These are phyloP conservation scores for Exutisphaerella laricina DNA, from an alignment of 2,329 filamentous ascomycete genomes.

Conservation along the genomic window DNA sequence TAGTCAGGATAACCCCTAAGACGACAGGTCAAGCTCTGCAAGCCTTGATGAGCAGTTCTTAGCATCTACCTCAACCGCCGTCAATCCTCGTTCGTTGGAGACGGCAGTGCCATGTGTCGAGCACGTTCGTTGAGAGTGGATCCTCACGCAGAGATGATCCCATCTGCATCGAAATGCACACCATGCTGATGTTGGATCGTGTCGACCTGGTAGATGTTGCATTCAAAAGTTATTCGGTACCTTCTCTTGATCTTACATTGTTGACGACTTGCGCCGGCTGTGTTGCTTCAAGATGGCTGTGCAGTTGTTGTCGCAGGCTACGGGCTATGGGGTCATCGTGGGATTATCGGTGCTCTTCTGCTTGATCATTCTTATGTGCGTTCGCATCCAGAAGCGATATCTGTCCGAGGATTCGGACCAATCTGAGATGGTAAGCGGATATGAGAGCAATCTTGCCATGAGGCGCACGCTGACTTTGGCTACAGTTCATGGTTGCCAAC, in stretches of 20 bases:
- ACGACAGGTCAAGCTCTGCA: constrained; percentile 7
- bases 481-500: constrained; percentile 35
- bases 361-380: constrained; percentile 43
- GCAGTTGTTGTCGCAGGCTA: constrained; percentile 26
- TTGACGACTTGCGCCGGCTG: neutral
- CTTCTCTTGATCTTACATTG: neutral
- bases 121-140: constrained; percentile 5
- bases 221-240: neutral
- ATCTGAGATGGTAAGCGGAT: constrained; percentile 36
- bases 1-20: constrained; percentile 6
- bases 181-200: constrained; percentile 5
- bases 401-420: constrained; percentile 41
- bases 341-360: constrained; percentile 47
- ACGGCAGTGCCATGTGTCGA: neutral
- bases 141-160: constrained; percentile 6
- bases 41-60: constrained; percentile 9
- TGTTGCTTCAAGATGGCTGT: constrained; percentile 16
- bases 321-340: constrained; percentile 46
- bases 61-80: constrained; percentile 4
- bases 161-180: constrained; percentile 8
- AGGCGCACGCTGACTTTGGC: neutral
- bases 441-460: neutral
- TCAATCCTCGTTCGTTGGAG: neutral
- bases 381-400: constrained; percentile 43
- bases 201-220: neutral